Base-by-base conservation (phyloP, 2,329 filamentous ascomycete genomes). In the Aspergillus sojae region DNA sequence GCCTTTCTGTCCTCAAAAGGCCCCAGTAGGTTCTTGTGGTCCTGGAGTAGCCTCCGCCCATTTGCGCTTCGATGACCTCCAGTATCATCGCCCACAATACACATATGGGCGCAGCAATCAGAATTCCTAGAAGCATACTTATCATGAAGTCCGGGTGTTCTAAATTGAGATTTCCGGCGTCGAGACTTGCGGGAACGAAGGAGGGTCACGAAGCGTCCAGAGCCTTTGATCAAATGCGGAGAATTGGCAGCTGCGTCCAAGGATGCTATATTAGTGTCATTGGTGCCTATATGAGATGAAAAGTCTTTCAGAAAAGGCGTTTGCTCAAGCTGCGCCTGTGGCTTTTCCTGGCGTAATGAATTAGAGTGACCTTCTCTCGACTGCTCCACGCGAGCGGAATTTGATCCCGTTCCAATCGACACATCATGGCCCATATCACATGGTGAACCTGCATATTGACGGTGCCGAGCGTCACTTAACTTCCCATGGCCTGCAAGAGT, bases 1-100 rank as follows among this genome's bases (percentile, higher is more conserved):
- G 72, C 68, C 48, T 75, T 75, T 14, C 77, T 32, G 7, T 9
- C 26, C 4, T n/a, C 48, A 32, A 5, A 32, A 30, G 48, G 28
- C 11, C 30, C 48, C 6, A 32, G 9, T 23, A 14, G 19, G 9
- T 21, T 30, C 16, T 34, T 52, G 74, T 11, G 63, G 43, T 28
- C 72, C 66, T n/a, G 43, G 21, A 56, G 45, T 32, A 28, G 54
- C 46, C 19, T 56, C 45, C 21, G 55, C n/a, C 43, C 58, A 23
- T 11, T 32, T 26, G 59, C 23, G 19, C 23, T 23, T 26, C 30
- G 32, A 26, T 23, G n/a, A 2, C 28, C 32, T 55, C 5, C 30
- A 11, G 28, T 32, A 5, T 10, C 5, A 21, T 34, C 14, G 12
- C 19, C 11, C 9, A n/a, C 19, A 19, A 28, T 32, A 52, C 48